Conservation (phyloP, 768 basidiomycete genomes). For the Scleroderma citrinum region DNA sequence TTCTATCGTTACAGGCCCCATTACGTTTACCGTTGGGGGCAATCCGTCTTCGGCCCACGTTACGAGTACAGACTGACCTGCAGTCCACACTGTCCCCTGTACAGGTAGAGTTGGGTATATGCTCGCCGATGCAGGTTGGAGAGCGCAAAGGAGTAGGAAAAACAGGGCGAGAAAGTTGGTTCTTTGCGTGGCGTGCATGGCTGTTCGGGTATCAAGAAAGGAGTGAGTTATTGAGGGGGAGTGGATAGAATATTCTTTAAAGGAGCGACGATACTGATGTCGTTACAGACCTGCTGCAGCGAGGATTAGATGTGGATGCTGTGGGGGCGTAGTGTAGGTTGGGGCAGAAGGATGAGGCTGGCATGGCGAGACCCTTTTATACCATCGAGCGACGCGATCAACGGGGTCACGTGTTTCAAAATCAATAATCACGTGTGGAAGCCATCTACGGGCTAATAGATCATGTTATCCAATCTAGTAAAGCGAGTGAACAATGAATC, state of each 20-base stretch:
- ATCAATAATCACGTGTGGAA: conserved; percentile 1
- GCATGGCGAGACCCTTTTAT: not conserved
- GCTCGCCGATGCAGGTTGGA: conserved; percentile 25
- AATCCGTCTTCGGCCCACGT: conserved; percentile 47
- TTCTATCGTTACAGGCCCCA: conserved; percentile 41
- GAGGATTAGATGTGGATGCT: not conserved
- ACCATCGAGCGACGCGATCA: not conserved
- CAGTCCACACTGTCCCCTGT: conserved; percentile 37
- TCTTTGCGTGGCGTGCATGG: conserved; percentile 1
- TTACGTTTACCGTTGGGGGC: conserved; percentile 35
- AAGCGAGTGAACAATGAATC: too few species aligned
- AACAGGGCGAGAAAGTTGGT: not conserved
- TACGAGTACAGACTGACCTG: conserved; percentile 37
- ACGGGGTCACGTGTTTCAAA: not conserved
- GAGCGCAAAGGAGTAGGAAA: not conserved
- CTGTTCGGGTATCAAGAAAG: not conserved
- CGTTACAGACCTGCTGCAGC: conserved; percentile 26
- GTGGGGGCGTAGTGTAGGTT: conserved; percentile 1
- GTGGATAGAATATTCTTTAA: not conserved
- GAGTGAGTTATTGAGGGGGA: not conserved
- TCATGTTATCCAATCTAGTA: too few species aligned
- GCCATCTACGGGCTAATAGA: too few species aligned
- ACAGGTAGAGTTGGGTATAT: conserved; percentile 50
- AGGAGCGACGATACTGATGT: too few species aligned
- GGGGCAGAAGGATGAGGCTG: not conserved